These are phyloP conservation scores for Arthrobotrys pseudoclavata DNA, from an alignment of 2,329 filamentous ascomycete genomes.

Conservation along the genomic window DNA sequence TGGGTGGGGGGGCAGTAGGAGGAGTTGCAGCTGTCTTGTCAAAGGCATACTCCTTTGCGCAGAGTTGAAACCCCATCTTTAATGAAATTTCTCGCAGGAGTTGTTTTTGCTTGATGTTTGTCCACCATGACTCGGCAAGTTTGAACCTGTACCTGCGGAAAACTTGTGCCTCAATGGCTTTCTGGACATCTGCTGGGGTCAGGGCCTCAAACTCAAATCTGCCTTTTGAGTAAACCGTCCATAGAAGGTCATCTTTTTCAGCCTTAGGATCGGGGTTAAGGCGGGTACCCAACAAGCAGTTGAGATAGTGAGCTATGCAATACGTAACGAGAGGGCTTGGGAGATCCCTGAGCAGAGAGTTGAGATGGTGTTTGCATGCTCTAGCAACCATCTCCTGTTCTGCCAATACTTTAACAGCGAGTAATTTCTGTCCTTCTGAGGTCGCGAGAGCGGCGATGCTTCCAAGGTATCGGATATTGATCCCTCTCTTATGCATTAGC, in stretches of 20 bases:
- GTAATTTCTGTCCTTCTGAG: conserved; percentile 77
- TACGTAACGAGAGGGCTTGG: conserved; percentile 83
- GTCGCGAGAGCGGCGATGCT: conserved; percentile 79
- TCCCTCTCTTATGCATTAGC: conserved; percentile 93
- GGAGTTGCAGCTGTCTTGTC: conserved; percentile 63
- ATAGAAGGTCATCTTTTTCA: conserved; percentile 81
- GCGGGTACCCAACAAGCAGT: conserved; percentile 85
- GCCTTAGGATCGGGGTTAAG: conserved; percentile 83
- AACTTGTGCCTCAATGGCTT: conserved; percentile 79
- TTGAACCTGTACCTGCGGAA: conserved; percentile 81
- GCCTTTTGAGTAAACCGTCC: conserved; percentile 81
- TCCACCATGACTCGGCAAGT: conserved; percentile 77
- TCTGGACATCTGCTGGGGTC: conserved; percentile 78
- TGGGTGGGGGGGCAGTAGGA: conserved; percentile 66
- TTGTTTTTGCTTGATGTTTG: conserved; percentile 79
- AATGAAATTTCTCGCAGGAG: conserved; percentile 88
- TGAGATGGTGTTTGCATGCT: conserved; percentile 92
- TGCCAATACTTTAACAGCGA: conserved; percentile 81
- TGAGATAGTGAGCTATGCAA: conserved; percentile 87
- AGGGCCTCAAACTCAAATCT: conserved; percentile 85
- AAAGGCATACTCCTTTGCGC: conserved; percentile 82
- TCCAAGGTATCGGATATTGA: conserved; percentile 97
- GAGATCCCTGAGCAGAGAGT: conserved; percentile 82
- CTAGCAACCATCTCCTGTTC: conserved; percentile 95
- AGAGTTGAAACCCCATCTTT: conserved; percentile 90